A percentile compares a stretch with the other conserved stretches of the same genome.
These are phyloP conservation scores for Annulohypoxylon nitens DNA, from an alignment of 495 filamentous ascomycete genomes.

Conservation along the genomic window DNA sequence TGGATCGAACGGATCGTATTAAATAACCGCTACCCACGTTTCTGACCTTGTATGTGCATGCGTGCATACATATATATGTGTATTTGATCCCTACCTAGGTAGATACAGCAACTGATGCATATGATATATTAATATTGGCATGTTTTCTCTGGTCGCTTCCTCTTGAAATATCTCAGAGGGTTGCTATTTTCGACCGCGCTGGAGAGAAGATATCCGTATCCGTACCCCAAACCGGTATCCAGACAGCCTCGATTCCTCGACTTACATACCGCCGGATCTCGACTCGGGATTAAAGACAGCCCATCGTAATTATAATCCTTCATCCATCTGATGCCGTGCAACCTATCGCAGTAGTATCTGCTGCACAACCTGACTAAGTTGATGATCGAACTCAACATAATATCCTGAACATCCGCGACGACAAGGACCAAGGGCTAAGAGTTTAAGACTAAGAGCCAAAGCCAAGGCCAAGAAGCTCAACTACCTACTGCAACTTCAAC, in stretches of 20 bases:
- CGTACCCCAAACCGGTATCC: not conserved
- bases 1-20: constrained; percentile 17
- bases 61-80: constrained; percentile 14
- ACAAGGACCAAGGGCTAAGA: constrained; percentile 4
- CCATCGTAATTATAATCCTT: constrained; percentile 18
- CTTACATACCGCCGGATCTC: constrained; percentile 15
- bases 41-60: constrained; percentile 13
- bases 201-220: not conserved
- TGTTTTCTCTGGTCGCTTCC: not conserved
- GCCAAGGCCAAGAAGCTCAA: too few species aligned
- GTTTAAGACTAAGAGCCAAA: too few species aligned
- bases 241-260: constrained; percentile 4
- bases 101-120: not conserved
- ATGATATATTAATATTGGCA: constrained; percentile 14
- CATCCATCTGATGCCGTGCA: constrained; percentile 39
- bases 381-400: constrained; percentile 7
- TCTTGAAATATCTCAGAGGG: not conserved
- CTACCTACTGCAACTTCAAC: not conserved
- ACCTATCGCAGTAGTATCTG: constrained; percentile 31
- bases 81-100: not conserved
- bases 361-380: constrained; percentile 45
- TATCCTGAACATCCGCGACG: constrained; percentile 28
- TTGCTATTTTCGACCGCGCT: constrained; percentile 6
- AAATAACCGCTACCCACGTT: constrained; percentile 38
- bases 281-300: constrained; percentile 20